Conservation (phyloP, 2,329 filamentous ascomycete species). For the Alternaria dauci region DNA sequence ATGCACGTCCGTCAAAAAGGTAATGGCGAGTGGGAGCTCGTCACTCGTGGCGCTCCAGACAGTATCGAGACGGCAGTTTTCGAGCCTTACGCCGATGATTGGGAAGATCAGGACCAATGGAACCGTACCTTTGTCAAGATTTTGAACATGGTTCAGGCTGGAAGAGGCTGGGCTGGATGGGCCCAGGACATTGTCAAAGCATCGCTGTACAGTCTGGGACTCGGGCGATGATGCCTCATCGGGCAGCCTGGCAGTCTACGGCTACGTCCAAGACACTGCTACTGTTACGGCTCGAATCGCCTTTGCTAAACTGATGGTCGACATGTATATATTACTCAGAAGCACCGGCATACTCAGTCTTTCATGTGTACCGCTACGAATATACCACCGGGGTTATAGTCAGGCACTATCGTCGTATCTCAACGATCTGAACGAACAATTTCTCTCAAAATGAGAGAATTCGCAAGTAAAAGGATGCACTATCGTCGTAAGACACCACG, state of each 20-base stretch:
- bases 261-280: too few relatives aligned
- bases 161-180: conserved; percentile 65
- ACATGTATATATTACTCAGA: neutral
- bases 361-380: neutral
- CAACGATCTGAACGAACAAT: too few relatives aligned
- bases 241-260: too few relatives aligned
- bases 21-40: conserved; percentile 42
- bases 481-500: neutral
- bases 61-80: conserved; percentile 60
- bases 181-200: conserved; percentile 50
- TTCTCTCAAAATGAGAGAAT: too few relatives aligned
- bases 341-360: neutral
- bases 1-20: conserved; percentile 58
- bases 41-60: conserved; percentile 33
- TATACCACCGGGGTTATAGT: too few relatives aligned
- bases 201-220: conserved; percentile 36
- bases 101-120: conserved; percentile 65
- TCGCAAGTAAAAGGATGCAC: too few relatives aligned
- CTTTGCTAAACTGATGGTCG: too few relatives aligned
- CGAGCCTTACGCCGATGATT: conserved; percentile 70
- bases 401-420: too few relatives aligned
- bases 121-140: conserved; percentile 62
- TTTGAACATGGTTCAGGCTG: conserved; percentile 60
- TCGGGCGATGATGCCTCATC: conserved; percentile 14
- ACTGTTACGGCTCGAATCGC: too few relatives aligned